phyloP scores from a whole-genome alignment of 768 basidiomycete genomes.

The Hemileccinum impolitum region DNA sequence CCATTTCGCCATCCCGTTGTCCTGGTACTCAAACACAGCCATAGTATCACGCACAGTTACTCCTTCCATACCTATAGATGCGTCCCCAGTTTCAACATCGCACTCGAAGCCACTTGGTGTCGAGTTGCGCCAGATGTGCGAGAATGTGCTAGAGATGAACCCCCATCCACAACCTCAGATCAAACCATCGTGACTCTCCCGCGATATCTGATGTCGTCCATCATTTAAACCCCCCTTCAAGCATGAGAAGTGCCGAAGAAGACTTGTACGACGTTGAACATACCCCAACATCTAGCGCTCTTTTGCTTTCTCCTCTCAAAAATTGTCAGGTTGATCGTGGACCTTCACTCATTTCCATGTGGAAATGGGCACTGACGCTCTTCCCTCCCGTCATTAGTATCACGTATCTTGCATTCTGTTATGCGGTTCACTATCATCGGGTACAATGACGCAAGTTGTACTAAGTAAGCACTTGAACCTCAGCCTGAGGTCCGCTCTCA shows the following conservation, averaged over 20 bases:
- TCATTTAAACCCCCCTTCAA: neutral
- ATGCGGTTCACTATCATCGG: conserved; percentile 14
- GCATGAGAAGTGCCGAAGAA: neutral
- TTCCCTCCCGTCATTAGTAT: conserved; percentile 2
- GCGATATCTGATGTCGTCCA: neutral
- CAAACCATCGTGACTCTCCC: neutral
- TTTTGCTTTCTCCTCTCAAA: neutral
- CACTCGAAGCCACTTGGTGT: neutral
- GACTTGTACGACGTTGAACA: neutral
- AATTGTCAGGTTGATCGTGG: neutral
- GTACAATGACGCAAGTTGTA: conserved; percentile 2
- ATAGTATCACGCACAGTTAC: too few relatives aligned
- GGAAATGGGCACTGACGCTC: conserved; percentile 6
- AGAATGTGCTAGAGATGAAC: neutral
- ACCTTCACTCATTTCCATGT: neutral
- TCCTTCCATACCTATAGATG: neutral
- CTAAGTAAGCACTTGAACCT: conserved; percentile 1
- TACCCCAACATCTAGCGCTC: conserved; percentile 1
- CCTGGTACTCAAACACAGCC: too few relatives aligned
- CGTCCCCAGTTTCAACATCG: neutral
- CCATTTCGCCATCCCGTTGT: too few relatives aligned
- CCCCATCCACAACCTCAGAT: neutral
- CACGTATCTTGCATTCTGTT: conserved; percentile 15
- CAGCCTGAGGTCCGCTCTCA: too few relatives aligned
- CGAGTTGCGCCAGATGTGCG: conserved; percentile 1